Percentiles rank a stretch among this genome's conserved stretches.
phyloP scores from a whole-genome alignment of 805 yeast species.

The Ogataea ramenticola region DNA sequence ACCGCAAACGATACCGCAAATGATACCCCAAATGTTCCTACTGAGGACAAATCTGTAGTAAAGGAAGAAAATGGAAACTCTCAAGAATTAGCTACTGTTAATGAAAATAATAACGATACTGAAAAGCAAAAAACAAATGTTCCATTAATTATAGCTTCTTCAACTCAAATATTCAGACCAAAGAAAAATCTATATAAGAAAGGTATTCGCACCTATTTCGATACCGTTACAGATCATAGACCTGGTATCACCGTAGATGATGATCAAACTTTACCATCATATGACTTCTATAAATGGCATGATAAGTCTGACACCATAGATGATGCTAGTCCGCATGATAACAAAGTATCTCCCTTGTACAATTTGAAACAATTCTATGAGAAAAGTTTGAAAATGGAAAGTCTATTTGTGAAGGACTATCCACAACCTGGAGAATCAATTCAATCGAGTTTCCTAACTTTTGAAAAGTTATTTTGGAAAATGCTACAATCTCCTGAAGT shows the following conservation, averaged over 20 bases:
- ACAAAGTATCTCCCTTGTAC: conserved; percentile 42
- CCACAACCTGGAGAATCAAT: conserved; percentile 8
- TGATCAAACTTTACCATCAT: conserved; percentile 27
- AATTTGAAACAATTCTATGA: conserved; percentile 53
- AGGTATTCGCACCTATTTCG: conserved; percentile 46
- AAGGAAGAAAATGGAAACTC: neutral
- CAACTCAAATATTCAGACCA: conserved; percentile 37
- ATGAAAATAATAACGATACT: neutral
- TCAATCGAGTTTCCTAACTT: conserved; percentile 3
- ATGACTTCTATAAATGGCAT: conserved; percentile 40
- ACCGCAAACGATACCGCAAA: too few species aligned
- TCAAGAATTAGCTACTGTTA: neutral
- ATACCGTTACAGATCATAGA: conserved; percentile 38
- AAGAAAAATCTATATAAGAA: conserved; percentile 38
- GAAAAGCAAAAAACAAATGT: neutral
- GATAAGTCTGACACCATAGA: conserved; percentile 24
- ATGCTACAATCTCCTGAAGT: conserved; percentile 22
- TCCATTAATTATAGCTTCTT: conserved; percentile 40
- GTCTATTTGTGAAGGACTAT: conserved; percentile 15
- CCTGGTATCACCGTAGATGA: conserved; percentile 29
- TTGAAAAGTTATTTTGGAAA: conserved; percentile 40
- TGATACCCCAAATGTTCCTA: too few species aligned
- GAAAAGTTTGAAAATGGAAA: conserved; percentile 40
- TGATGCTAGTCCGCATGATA: conserved; percentile 31
- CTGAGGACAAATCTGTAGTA: too few species aligned